Percentiles rank a stretch among this genome's conserved stretches.
Conservation (phyloP, 2,329 filamentous ascomycete genomes). For the Setomelanomma holmii region DNA sequence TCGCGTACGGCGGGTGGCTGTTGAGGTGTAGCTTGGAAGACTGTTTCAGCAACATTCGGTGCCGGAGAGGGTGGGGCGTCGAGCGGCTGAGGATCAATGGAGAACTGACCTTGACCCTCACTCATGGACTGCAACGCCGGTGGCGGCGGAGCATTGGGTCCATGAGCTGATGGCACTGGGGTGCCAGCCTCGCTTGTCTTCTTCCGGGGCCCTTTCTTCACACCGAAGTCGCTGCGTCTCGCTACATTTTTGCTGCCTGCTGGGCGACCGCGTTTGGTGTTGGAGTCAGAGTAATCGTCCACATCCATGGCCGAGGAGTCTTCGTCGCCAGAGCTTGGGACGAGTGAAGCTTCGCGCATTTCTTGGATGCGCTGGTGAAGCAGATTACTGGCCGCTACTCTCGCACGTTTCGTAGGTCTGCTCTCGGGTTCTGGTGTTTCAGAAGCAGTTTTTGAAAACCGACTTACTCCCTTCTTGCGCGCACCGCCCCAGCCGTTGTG, state of each 20-base stretch:
- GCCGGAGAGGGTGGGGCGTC: conserved; percentile 26
- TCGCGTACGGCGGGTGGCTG: conserved; percentile 36
- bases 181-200: conserved; percentile 34
- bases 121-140: conserved; percentile 44
- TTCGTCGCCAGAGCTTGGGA: conserved; percentile 46
- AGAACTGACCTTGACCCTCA: conserved; percentile 47
- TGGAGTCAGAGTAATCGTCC: conserved; percentile 31
- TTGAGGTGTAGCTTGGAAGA: conserved; percentile 46
- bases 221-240: conserved; percentile 55
- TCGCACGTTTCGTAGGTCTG: conserved; percentile 37
- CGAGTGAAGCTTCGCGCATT: conserved; percentile 53
- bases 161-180: conserved; percentile 28
- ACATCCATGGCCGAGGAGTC: conserved; percentile 40
- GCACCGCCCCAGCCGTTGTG: conserved; percentile 49
- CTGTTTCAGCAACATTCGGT: conserved; percentile 40
- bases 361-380: conserved; percentile 55
- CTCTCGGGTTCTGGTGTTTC: conserved; percentile 47
- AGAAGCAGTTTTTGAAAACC: conserved; percentile 37
- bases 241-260: conserved; percentile 57
- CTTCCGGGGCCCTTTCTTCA: conserved; percentile 58
- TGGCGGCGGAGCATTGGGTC: conserved; percentile 34
- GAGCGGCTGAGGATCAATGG: conserved; percentile 39
- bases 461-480: conserved; percentile 46
- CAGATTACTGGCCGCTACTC: conserved; percentile 32
- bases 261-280: conserved; percentile 43